Base-by-base conservation (phyloP, 371 early-diverging fungal species). In the Syncephalastrum monosporum region DNA sequence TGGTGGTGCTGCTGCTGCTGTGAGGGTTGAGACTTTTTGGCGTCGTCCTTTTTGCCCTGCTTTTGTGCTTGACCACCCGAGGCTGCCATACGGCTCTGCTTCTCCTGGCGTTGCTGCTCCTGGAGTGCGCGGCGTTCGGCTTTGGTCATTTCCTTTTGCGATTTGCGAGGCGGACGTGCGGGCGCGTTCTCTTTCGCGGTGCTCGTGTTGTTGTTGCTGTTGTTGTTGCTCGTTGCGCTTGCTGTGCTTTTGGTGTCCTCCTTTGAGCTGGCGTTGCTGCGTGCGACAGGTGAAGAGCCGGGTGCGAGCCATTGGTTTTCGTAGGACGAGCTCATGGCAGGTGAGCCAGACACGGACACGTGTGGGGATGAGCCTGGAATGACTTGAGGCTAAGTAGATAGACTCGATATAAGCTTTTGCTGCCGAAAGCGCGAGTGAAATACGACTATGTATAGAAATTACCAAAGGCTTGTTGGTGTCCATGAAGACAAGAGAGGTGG, bases 61-160 rank as follows among this genome's bases (percentile, higher is more conserved):
- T 60, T 63, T 16, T 47, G 52, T 16, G 61, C 59, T 42, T 59
- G 57, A 17, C 57, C 21, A 50, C 63, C 63, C 33, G 67, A 45
- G 45, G 79, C 76, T 16, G 81, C 80, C 10, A 72, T 42, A 19
- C 81, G 78, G n/a, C 76, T 79, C 46, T 78, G 79, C 72, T 92
- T 83, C 65, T 85, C 91, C 7, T 84, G 85, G 24, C 89, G 79
- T 67, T 92, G 91, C 52, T 81, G 78, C 59, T 92, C 92, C 72
- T 91, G 81, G 46, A 89, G 61, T 8, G 86, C 96, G 29, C 94
- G 85, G 54, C 94, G 84, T 77, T 96, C 94, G 15, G 93, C 92
- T 64, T 93, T 96, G 29, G 93, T 91, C 92, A 93, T 88, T 5
- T 87, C 81, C 66, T 90, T 91, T 60, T 69, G 70, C 17, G 80